Conservation (phyloP, 345 rosid species). For the Firmiana major region DNA sequence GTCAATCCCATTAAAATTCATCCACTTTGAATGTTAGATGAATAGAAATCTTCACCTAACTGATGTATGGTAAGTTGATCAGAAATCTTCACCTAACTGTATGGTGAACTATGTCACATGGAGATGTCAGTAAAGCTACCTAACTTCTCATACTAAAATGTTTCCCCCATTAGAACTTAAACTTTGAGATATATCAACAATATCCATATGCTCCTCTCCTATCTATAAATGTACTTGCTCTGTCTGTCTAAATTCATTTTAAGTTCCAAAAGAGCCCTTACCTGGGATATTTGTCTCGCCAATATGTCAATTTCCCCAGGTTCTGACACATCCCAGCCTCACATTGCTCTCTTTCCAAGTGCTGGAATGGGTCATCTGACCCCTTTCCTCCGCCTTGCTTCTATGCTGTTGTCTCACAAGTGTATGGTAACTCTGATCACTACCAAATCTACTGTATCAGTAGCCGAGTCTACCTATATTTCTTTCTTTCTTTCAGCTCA, state of each 20-base stretch:
- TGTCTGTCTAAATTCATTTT: neutral
- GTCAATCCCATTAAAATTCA: neutral
- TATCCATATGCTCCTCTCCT: neutral
- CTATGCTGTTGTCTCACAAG: slow-evolving; percentile 21
- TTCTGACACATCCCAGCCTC: slow-evolving; percentile 16
- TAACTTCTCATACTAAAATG: neutral
- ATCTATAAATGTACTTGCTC: neutral
- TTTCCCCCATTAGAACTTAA: neutral
- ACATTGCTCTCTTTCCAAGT: slow-evolving; percentile 35
- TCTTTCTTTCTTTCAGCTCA: slow-evolving; percentile 27
- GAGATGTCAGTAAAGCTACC: neutral
- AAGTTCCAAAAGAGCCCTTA: neutral
- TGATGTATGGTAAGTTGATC: neutral
- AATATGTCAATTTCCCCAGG: neutral
- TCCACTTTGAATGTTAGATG: neutral
- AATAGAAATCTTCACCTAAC: neutral
- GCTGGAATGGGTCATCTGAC: slow-evolving; percentile 49
- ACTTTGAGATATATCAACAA: neutral
- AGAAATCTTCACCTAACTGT: neutral
- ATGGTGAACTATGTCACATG: too few species aligned
- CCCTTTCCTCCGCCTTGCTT: slow-evolving; percentile 42
- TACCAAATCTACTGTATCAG: slow-evolving; percentile 29
- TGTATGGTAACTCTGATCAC: slow-evolving; percentile 42
- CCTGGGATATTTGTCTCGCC: too few species aligned
- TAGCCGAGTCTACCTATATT: slow-evolving; percentile 30